These are phyloP conservation scores for Xerocomus potaroensis DNA, from an alignment of 768 basidiomycete genomes.

Conservation along the genomic window DNA sequence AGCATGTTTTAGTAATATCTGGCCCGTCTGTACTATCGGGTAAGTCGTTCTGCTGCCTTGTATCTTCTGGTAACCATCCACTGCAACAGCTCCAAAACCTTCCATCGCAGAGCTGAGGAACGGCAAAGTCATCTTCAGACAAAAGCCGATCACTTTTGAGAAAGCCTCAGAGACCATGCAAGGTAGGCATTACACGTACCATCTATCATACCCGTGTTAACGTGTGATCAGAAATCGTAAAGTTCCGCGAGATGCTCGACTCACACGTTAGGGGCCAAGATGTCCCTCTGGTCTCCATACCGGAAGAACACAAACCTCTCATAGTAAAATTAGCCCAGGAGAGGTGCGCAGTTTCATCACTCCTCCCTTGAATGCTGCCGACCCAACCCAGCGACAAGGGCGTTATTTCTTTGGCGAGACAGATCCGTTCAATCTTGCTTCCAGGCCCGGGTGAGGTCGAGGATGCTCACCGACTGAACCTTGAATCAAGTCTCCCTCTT, in stretches of 20 bases:
- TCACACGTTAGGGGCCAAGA: conserved; percentile 43
- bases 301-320: conserved; percentile 66
- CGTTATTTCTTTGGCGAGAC: conserved; percentile 54
- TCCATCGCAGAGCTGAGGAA: conserved; percentile 65
- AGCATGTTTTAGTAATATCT: conserved; percentile 9
- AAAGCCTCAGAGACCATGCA: conserved; percentile 79
- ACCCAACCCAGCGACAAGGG: conserved; percentile 63
- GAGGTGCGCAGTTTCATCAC: conserved; percentile 47
- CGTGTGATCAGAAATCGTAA: conserved; percentile 57
- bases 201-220: conserved; percentile 1
- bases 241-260: conserved; percentile 71
- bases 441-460: conserved; percentile 59
- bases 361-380: conserved; percentile 3
- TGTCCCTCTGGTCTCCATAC: conserved; percentile 52
- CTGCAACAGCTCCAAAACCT: conserved; percentile 37
- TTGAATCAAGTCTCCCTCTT: conserved; percentile 40
- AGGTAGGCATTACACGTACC: conserved; percentile 41
- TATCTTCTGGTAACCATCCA: neutral
- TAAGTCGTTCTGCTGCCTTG: conserved; percentile 8
- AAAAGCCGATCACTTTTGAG: conserved; percentile 70
- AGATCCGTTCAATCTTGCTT: conserved; percentile 64
- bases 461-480: conserved; percentile 30
- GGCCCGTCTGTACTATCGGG: conserved; percentile 9
- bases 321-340: conserved; percentile 84
- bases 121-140: conserved; percentile 71